Percentiles rank a stretch among this genome's conserved stretches.
Conservation (phyloP, 208 protist genomes). For the Jaenimonas drosophilae region DNA sequence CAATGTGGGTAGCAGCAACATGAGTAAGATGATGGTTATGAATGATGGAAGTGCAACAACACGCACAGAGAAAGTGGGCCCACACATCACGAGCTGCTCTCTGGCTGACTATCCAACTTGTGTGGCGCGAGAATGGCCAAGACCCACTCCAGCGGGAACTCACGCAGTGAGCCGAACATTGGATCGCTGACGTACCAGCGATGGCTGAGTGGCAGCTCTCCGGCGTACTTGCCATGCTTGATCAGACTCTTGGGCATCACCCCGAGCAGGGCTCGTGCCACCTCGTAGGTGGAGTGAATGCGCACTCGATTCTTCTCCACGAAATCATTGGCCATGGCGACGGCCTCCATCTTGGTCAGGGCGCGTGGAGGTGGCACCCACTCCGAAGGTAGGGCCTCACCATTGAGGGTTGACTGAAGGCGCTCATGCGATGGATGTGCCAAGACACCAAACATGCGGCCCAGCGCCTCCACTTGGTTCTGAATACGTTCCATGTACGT, state of each 20-base stretch:
- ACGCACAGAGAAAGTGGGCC: too few relatives aligned
- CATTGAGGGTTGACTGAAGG: slow-evolving; percentile 22
- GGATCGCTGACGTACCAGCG: slow-evolving; percentile 80
- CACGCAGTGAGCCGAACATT: slow-evolving; percentile 75
- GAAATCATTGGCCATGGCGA: slow-evolving; percentile 74
- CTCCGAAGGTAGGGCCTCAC: slow-evolving; percentile 1
- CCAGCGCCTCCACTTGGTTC: slow-evolving; percentile 23
- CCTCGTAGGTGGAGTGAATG: slow-evolving; percentile 55
- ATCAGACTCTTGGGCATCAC: slow-evolving; percentile 65
- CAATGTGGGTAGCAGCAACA: background rate
- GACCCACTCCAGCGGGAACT: slow-evolving; percentile 78
- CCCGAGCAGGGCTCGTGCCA: slow-evolving; percentile 47
- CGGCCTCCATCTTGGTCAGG: slow-evolving; percentile 43
- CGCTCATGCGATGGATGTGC: slow-evolving; percentile 29
- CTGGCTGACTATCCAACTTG: too few relatives aligned
- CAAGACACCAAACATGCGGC: slow-evolving; percentile 42
- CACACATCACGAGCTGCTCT: too few relatives aligned
- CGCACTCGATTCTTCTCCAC: slow-evolving; percentile 69
- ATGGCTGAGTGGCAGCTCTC: slow-evolving; percentile 53
- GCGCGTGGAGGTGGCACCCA: slow-evolving; percentile 40
- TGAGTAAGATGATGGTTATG: background rate
- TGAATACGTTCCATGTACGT: slow-evolving; percentile 24
- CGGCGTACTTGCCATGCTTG: slow-evolving; percentile 63
- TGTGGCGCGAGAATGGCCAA: slow-evolving; percentile 54
- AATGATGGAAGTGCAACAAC: too few relatives aligned